These are phyloP conservation scores for Podaxis carcinomalis DNA, from an alignment of 768 basidiomycete species.

Conservation along the genomic window DNA sequence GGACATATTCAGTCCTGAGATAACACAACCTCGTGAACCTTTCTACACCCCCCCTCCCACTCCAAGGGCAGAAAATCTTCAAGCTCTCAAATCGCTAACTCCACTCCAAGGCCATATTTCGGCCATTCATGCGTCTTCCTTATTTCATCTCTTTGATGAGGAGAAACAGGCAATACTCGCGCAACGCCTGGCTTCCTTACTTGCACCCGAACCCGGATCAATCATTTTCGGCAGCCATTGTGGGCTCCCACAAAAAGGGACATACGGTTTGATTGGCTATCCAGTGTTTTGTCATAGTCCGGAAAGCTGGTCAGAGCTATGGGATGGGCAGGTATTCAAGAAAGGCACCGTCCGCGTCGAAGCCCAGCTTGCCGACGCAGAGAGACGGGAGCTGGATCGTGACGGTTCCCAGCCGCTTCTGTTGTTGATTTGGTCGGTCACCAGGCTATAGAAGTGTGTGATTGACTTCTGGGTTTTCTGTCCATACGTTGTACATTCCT, in stretches of 20 bases:
- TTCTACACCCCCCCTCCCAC: constrained; percentile 14
- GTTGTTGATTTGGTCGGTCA: background rate
- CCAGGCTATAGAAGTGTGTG: background rate
- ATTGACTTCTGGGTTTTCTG: background rate
- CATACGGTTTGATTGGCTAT: constrained; percentile 1
- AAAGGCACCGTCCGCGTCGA: constrained; percentile 12
- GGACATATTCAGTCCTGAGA: constrained; percentile 42
- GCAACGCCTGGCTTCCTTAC: constrained; percentile 24
- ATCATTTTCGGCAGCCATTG: constrained; percentile 34
- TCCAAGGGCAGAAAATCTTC: background rate
- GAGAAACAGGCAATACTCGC: constrained; percentile 26
- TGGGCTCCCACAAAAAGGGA: constrained; percentile 20
- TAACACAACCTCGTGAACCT: constrained; percentile 30
- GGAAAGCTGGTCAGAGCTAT: constrained; percentile 13
- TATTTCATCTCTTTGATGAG: constrained; percentile 35
- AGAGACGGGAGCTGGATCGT: background rate
- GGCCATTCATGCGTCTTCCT: constrained; percentile 36
- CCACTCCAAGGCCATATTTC: constrained; percentile 39
- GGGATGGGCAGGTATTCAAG: constrained; percentile 12
- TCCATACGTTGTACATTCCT: too few species aligned
- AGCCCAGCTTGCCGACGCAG: background rate
- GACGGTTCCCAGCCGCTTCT: background rate
- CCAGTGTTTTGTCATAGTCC: constrained; percentile 12
- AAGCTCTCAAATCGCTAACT: constrained; percentile 20
- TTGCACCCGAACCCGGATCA: constrained; percentile 28